Conservation (phyloP, 225 moss, liverwort and hornwort genomes). For the Pleurozium schreberi region DNA sequence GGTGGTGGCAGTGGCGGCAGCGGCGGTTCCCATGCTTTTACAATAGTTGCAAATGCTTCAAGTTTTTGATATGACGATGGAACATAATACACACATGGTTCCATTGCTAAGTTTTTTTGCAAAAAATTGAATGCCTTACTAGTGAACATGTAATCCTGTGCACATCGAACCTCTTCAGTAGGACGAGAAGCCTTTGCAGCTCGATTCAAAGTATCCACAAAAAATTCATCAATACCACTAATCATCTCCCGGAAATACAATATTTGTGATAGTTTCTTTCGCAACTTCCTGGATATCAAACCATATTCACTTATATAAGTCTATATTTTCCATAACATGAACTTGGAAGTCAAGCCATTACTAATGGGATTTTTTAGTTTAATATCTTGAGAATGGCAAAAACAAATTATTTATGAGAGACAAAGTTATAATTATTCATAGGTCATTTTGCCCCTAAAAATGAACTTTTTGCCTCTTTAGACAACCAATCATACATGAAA, state of each 20-base stretch:
- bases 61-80: slow-evolving; percentile 21
- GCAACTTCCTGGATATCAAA: neutral
- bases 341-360: neutral
- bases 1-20: neutral
- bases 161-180: slow-evolving; percentile 6
- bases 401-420: neutral
- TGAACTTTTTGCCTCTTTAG: neutral
- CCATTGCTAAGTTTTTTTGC: slow-evolving; percentile 4
- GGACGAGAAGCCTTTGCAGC: slow-evolving; percentile 10
- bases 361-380: accelerated
- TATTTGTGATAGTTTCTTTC: neutral
- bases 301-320: neutral
- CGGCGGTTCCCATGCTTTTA: slow-evolving; percentile 13
- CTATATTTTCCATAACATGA: neutral
- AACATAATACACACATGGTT: slow-evolving; percentile 19
- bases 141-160: slow-evolving; percentile 11
- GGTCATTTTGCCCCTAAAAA: accelerated
- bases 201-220: neutral
- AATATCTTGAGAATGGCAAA: neutral
- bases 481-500: neutral
- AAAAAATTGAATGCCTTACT: slow-evolving; percentile 24
- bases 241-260: slow-evolving; percentile 17
- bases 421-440: neutral
- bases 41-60: slow-evolving; percentile 16
- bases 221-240: slow-evolving; percentile 13